Conservation (phyloP, 768 basidiomycete genomes). For the Lactifluus pinguis region DNA sequence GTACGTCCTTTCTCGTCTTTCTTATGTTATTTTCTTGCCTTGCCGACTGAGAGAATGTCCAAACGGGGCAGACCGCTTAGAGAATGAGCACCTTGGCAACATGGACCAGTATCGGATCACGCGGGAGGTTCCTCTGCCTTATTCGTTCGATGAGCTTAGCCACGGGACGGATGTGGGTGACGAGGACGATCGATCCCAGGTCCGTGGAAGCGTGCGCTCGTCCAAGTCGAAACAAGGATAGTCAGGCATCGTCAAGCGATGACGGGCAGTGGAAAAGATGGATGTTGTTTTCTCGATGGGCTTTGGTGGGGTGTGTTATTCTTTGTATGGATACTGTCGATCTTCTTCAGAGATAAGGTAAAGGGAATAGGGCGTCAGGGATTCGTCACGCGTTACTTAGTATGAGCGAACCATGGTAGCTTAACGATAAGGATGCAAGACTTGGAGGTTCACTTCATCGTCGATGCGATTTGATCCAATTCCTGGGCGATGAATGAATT, state of each 20-base stretch:
- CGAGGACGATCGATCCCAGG: conserved; percentile 18
- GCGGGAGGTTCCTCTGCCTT: conserved; percentile 78
- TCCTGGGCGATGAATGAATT: conserved; percentile 76
- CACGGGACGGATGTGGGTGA: conserved; percentile 40
- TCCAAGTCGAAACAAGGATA: not conserved
- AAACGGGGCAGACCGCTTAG: conserved; percentile 50
- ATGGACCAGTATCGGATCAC: conserved; percentile 88
- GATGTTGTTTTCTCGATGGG: conserved; percentile 20
- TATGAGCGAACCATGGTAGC: not conserved
- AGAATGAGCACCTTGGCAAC: conserved; percentile 91
- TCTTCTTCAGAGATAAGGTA: not conserved
- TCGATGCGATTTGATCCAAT: conserved; percentile 51
- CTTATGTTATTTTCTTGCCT: conserved; percentile 1
- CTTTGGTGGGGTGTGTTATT: not conserved
- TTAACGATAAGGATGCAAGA: not conserved
- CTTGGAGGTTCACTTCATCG: conserved; percentile 49
- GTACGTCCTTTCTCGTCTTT: conserved; percentile 34
- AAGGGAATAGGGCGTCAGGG: not conserved
- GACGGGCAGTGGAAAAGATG: not conserved
- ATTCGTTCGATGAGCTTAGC: conserved; percentile 40
- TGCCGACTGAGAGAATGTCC: not conserved
- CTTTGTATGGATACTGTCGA: not conserved
- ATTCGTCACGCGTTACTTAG: not conserved
- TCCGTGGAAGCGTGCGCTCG: not conserved
- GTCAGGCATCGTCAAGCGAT: too few species aligned